Conservation (phyloP, 2,329 filamentous ascomycete genomes). For the Didymella segeticola region DNA sequence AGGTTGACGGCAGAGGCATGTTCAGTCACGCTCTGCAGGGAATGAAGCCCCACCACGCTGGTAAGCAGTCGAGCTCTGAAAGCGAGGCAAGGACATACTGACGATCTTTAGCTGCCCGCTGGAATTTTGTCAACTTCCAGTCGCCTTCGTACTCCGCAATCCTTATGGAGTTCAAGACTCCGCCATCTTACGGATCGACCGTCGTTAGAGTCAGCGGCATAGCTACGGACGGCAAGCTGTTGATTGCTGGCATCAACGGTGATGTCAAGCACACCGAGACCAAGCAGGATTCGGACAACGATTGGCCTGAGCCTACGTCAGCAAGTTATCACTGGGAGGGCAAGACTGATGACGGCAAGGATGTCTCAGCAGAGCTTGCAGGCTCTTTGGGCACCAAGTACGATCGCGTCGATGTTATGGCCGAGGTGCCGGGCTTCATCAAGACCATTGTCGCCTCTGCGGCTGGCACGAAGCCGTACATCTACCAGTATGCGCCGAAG, state of each 20-base stretch:
- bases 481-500: conserved; percentile 87
- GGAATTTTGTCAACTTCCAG: conserved; percentile 96
- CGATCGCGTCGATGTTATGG: conserved; percentile 94
- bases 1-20: conserved; percentile 80
- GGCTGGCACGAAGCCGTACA: conserved; percentile 93
- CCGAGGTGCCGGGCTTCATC: conserved; percentile 92
- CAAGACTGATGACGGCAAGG: conserved; percentile 76
- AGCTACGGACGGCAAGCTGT: conserved; percentile 78
- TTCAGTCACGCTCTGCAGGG: conserved; percentile 89
- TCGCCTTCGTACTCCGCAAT: conserved; percentile 84
- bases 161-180: conserved; percentile 96
- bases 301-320: conserved; percentile 85
- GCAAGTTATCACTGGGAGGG: conserved; percentile 81
- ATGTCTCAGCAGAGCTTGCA: conserved; percentile 72
- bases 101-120: conserved; percentile 68
- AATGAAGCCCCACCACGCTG: conserved; percentile 98
- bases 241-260: conserved; percentile 73
- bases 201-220: conserved; percentile 83
- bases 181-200: conserved; percentile 88
- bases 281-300: conserved; percentile 76
- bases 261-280: conserved; percentile 72
- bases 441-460: conserved; percentile 91
- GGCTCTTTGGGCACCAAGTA: conserved; percentile 71
- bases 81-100: conserved; percentile 11
- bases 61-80: conserved; percentile 49